Evolutionary conservation across 2,329 filamentous ascomycete species (phyloP), one percentile per base, ranked within the genome.

Genomic region (Peltaster fructicola): DNA sequence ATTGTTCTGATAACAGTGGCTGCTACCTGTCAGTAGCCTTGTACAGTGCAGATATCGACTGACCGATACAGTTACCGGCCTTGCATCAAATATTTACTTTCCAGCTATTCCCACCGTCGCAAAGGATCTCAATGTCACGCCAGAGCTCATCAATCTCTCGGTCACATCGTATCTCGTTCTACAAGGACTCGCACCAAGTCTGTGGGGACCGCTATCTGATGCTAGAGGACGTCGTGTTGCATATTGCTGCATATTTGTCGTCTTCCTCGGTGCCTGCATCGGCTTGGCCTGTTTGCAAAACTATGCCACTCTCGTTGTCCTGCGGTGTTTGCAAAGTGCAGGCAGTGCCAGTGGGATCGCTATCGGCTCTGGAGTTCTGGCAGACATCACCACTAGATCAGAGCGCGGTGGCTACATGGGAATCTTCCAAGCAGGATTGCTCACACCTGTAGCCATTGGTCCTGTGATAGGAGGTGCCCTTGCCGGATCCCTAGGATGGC

Each of bases 381-480:
- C 44, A 4, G 57, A 61, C 30, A 51, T 59, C 14, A 50, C 51
- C 0, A 54, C 46, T 2, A 36, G 44, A 3, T 46, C 43, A 8
- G 52, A 59, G 8, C 40, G 55, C 0, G 56, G 54, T 3, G 47
- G 45, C 0, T 58, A 46, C 25, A 52, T 59, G 44, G 51, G 52
- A 1, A 33, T 52, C 11, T 53, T 55, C 20, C 45, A 52, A 24
- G 48, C 46, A 4, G 51, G 51, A 1, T 22, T 51, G 6, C 33
- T 54, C 2, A 39, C 47, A 3, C 46, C 48, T 7, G 37, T 48
- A 5, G 54, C 58, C 0, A 31, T 65, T 6, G 60, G 57, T 0
- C 63, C 64, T 0, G 51, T 63, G 0, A 53, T 67, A 13, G 63
- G 62, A 1, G 63, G 62, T 6, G 39, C 56, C 0, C 32, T 67